Percentiles rank a stretch among this genome's conserved stretches.
These are phyloP conservation scores for Cordyceps javanica DNA, from an alignment of 2,329 filamentous ascomycete species.

Conservation along the genomic window DNA sequence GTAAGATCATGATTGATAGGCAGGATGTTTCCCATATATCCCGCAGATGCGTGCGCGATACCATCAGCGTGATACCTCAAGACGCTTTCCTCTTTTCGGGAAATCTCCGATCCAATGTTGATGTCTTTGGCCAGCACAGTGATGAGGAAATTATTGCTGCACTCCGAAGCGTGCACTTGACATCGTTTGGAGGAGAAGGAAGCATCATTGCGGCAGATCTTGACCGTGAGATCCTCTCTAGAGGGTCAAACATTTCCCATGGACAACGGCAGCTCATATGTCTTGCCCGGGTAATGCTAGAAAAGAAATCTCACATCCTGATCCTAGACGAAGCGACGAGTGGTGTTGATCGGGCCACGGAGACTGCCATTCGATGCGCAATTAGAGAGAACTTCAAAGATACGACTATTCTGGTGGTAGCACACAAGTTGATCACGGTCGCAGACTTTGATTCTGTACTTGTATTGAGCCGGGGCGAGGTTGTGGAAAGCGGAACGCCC, in stretches of 20 bases:
- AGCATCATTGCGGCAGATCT: constrained; percentile 38
- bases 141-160: constrained; percentile 59
- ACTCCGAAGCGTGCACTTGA: constrained; percentile 52
- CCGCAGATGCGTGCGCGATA: not conserved
- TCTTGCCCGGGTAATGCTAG: constrained; percentile 50
- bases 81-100: constrained; percentile 72
- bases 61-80: constrained; percentile 27
- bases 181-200: not conserved
- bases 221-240: constrained; percentile 52
- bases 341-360: constrained; percentile 64
- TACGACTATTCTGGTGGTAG: constrained; percentile 61
- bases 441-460: constrained; percentile 63
- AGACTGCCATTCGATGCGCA: constrained; percentile 59
- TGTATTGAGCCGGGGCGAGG: constrained; percentile 56
- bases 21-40: constrained; percentile 4
- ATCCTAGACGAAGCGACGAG: constrained; percentile 59
- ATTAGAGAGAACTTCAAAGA: constrained; percentile 61
- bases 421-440: constrained; percentile 63
- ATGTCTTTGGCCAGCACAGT: constrained; percentile 60
- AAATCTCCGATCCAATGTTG: constrained; percentile 63
- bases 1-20: constrained; percentile 1
- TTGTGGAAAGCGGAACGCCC: constrained; percentile 57
- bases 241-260: constrained; percentile 62
- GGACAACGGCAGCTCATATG: constrained; percentile 65
- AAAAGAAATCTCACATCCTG: constrained; percentile 8